These are phyloP conservation scores for Grigorovia humatica DNA, from an alignment of 805 yeast genomes.

Conservation along the genomic window DNA sequence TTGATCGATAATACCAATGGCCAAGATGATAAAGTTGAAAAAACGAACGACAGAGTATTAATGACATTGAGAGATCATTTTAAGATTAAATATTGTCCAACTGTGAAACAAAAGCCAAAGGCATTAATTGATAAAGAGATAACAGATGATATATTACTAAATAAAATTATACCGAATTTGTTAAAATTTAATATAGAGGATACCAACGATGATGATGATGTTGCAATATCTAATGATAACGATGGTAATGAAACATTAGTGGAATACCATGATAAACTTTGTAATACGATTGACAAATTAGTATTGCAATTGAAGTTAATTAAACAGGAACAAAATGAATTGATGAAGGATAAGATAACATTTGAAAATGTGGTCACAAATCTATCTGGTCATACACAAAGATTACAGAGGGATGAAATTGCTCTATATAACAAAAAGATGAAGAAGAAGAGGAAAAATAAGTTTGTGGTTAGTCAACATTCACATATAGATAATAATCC, in stretches of 20 bases:
- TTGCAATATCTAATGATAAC: slow-evolving; percentile 17
- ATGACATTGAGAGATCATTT: slow-evolving; percentile 14
- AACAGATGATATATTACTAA: not conserved
- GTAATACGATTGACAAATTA: slow-evolving; percentile 19
- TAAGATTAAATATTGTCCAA: slow-evolving; percentile 10
- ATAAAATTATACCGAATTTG: slow-evolving; percentile 11
- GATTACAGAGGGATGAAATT: slow-evolving; percentile 46
- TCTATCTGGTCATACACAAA: slow-evolving; percentile 82
- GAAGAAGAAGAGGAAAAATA: not conserved
- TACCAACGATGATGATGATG: not conserved
- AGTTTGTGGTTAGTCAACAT: not conserved
- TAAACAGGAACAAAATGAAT: slow-evolving; percentile 33
- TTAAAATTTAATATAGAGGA: slow-evolving; percentile 2
- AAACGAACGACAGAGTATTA: not conserved
- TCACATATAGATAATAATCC: not conserved
- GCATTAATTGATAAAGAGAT: not conserved
- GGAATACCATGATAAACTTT: slow-evolving; percentile 20
- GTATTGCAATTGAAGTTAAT: slow-evolving; percentile 28
- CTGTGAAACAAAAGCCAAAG: not conserved
- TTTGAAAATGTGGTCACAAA: slow-evolving; percentile 85
- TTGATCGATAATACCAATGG: not conserved
- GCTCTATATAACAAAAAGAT: slow-evolving; percentile 29
- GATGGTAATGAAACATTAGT: slow-evolving; percentile 4
- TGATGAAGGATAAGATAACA: slow-evolving; percentile 56
- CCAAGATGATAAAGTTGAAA: not conserved